These are phyloP conservation scores for Gnetum montanum DNA, from an alignment of 75 land plant species.

Conservation along the genomic window DNA sequence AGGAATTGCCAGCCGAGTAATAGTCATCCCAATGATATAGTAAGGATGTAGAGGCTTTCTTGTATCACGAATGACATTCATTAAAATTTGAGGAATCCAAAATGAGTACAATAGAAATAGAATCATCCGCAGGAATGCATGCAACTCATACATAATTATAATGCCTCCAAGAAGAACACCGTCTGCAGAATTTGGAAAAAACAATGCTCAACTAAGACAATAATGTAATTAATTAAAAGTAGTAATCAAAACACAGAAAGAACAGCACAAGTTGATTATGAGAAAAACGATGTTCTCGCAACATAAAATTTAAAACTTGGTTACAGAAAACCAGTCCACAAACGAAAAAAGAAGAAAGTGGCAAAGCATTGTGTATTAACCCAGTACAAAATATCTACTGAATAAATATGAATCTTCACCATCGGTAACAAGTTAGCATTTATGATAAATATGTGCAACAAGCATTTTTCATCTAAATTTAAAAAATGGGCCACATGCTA, in stretches of 20 bases:
- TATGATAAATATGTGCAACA: no score
- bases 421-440: no score
- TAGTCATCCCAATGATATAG: slow-evolving; percentile 84
- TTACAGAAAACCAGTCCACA: background rate
- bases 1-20: slow-evolving; percentile 91
- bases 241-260: no score
- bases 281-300: no score
- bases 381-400: no score
- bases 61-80: slow-evolving; percentile 78
- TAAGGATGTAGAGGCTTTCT: slow-evolving; percentile 95
- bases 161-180: slow-evolving; percentile 95
- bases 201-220: background rate
- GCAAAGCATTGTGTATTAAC: no score
- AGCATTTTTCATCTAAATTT: no score
- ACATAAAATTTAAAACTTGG: background rate
- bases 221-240: no score
- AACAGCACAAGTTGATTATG: no score
- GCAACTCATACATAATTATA: slow-evolving; percentile 88
- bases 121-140: slow-evolving; percentile 59
- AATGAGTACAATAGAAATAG: slow-evolving; percentile 87
- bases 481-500: no score
- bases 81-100: slow-evolving; percentile 95
- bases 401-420: no score
- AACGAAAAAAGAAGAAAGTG: no score
- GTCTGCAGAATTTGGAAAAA: slow-evolving; percentile 49